These are phyloP conservation scores for Stephanodiscus minutulus DNA, from an alignment of 108 stramenopile genomes.

Conservation along the genomic window DNA sequence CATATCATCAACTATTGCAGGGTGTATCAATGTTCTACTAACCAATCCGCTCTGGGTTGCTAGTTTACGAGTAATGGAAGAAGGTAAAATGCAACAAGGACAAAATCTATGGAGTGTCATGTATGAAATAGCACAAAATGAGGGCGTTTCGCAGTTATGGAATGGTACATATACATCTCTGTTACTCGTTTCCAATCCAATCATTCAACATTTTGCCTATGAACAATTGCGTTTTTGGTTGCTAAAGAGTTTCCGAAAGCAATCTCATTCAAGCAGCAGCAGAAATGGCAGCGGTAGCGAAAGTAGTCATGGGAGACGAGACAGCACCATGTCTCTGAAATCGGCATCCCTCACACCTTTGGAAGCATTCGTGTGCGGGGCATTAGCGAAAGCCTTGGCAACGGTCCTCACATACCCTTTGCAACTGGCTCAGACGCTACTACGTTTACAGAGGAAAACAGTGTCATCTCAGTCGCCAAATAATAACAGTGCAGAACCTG, in stretches of 20 bases:
- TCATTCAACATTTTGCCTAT: slow-evolving; percentile 92
- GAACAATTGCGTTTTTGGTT: slow-evolving; percentile 70
- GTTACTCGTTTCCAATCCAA: slow-evolving; percentile 92
- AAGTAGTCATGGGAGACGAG: slow-evolving; percentile 14
- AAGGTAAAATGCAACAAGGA: background rate
- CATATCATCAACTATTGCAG: slow-evolving; percentile 66
- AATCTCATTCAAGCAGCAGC: background rate
- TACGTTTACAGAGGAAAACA: slow-evolving; percentile 56
- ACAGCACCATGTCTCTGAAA: background rate
- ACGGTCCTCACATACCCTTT: slow-evolving; percentile 91
- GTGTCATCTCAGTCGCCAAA: slow-evolving; percentile 14
- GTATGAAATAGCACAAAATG: slow-evolving; percentile 36
- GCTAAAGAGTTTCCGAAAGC: slow-evolving; percentile 3
- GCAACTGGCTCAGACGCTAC: slow-evolving; percentile 75
- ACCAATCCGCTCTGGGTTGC: slow-evolving; percentile 90
- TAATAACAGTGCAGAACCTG: background rate
- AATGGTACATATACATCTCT: slow-evolving; percentile 78
- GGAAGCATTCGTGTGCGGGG: slow-evolving; percentile 88
- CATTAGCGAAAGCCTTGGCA: slow-evolving; percentile 86
- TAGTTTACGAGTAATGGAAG: slow-evolving; percentile 67
- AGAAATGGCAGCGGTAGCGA: background rate
- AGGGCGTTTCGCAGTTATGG: slow-evolving; percentile 66
- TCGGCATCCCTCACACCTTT: slow-evolving; percentile 47
- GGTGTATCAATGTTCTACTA: slow-evolving; percentile 71
- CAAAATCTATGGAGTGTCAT: slow-evolving; percentile 50